Percentiles rank a stretch among this genome's conserved stretches.
Conservation (phyloP, 768 basidiomycete species). For the Mycena latifolia region DNA sequence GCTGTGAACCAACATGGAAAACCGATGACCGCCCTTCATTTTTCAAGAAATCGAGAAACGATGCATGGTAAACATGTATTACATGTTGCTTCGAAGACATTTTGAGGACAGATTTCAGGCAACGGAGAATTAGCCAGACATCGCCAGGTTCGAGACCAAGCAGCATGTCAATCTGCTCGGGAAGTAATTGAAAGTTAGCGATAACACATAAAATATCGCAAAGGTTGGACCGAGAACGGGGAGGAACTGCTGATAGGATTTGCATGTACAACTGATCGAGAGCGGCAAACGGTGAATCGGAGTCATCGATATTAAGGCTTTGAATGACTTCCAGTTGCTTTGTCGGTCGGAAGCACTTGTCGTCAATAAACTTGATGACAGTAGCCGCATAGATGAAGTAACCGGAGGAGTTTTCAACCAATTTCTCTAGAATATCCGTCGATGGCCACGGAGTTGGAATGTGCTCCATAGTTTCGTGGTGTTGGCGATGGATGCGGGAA, state of each 20-base stretch:
- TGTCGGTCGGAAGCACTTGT: neutral
- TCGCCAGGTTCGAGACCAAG: neutral
- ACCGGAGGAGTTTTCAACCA: slow-evolving; percentile 7
- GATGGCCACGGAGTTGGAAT: slow-evolving; percentile 8
- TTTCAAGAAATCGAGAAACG: slow-evolving; percentile 1
- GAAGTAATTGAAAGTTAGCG: neutral
- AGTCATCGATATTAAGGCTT: neutral
- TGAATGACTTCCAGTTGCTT: neutral
- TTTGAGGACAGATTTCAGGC: neutral
- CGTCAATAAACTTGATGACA: slow-evolving; percentile 4
- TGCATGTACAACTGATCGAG: no score
- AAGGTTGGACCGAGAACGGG: neutral
- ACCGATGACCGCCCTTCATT: neutral
- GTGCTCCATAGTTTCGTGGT: no score
- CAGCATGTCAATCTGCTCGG: neutral
- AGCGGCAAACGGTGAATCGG: no score
- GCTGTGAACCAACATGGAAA: neutral
- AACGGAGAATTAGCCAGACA: neutral
- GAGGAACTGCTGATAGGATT: neutral
- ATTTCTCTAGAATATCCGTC: neutral
- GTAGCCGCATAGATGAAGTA: slow-evolving; percentile 18
- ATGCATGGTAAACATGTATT: neutral
- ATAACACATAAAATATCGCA: neutral
- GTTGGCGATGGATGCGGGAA: no score
- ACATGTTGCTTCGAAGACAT: neutral